A percentile compares a stretch with the other conserved stretches of the same genome.
Evolutionary conservation across 345 rosid genomes (phyloP).

Genomic region (Reutealis trisperma): DNA sequence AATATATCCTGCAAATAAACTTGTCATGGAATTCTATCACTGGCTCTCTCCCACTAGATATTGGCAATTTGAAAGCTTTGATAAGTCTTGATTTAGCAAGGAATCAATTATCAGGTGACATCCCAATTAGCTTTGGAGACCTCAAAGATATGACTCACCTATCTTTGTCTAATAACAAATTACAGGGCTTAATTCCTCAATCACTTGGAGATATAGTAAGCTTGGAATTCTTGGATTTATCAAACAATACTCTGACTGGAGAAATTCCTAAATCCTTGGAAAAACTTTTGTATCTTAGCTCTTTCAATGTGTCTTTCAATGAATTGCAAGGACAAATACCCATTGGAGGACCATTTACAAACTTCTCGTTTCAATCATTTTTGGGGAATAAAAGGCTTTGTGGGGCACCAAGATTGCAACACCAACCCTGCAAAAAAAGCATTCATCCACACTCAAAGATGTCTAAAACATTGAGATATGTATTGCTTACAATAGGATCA

Average conservation of each 20-base stretch:
- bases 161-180: background rate
- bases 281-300: too few relatives aligned
- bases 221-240: too few relatives aligned
- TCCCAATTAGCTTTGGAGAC: background rate
- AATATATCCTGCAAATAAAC: background rate
- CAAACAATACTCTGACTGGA: too few relatives aligned
- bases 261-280: too few relatives aligned
- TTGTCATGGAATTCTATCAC: background rate
- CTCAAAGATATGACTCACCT: background rate
- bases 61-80: background rate
- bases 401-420: background rate
- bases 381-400: constrained; percentile 17
- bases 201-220: background rate
- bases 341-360: constrained; percentile 11
- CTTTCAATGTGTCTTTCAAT: background rate
- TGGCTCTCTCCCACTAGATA: background rate
- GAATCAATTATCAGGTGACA: background rate
- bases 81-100: background rate
- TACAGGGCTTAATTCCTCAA: background rate
- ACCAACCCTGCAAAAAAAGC: constrained; percentile 10
- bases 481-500: too few relatives aligned
- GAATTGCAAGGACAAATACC: constrained; percentile 14
- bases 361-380: constrained; percentile 21
- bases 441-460: too few relatives aligned
- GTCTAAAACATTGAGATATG: too few relatives aligned